Conservation (phyloP, 768 basidiomycete genomes). For the Epithele typhae region DNA sequence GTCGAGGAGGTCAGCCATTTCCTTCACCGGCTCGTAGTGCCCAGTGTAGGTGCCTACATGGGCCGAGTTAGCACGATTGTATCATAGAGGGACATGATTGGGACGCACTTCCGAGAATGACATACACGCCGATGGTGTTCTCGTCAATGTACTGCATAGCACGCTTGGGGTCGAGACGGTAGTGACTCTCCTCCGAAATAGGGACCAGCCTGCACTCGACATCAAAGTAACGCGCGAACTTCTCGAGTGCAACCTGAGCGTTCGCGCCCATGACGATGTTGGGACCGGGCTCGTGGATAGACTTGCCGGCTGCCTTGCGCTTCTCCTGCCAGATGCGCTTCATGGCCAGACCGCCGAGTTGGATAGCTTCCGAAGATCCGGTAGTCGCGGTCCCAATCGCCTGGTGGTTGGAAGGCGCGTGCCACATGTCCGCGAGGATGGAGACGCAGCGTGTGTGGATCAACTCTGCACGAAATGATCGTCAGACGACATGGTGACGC, state of each 20-base stretch:
- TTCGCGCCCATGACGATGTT: constrained; percentile 66
- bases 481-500: not conserved
- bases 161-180: constrained; percentile 68
- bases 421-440: constrained; percentile 65
- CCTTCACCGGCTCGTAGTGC: constrained; percentile 77
- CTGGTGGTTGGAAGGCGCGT: constrained; percentile 48
- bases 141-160: constrained; percentile 66
- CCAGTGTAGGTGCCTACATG: constrained; percentile 41
- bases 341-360: constrained; percentile 68
- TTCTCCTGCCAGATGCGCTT: constrained; percentile 68
- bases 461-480: constrained; percentile 24
- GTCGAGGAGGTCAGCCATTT: constrained; percentile 72
- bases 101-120: constrained; percentile 50
- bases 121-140: constrained; percentile 68
- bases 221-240: constrained; percentile 66
- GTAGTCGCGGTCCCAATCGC: constrained; percentile 70
- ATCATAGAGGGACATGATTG: not conserved
- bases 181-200: constrained; percentile 62
- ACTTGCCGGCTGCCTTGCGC: constrained; percentile 61
- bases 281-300: constrained; percentile 61
- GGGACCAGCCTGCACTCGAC: constrained; percentile 65
- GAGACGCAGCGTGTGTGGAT: constrained; percentile 46
- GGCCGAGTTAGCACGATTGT: not conserved
- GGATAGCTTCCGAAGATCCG: constrained; percentile 68
- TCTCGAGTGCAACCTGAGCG: constrained; percentile 67